Evolutionary conservation across 495 filamentous ascomycete genomes (phyloP).

Genomic region (Hypoxylon intermedium): DNA sequence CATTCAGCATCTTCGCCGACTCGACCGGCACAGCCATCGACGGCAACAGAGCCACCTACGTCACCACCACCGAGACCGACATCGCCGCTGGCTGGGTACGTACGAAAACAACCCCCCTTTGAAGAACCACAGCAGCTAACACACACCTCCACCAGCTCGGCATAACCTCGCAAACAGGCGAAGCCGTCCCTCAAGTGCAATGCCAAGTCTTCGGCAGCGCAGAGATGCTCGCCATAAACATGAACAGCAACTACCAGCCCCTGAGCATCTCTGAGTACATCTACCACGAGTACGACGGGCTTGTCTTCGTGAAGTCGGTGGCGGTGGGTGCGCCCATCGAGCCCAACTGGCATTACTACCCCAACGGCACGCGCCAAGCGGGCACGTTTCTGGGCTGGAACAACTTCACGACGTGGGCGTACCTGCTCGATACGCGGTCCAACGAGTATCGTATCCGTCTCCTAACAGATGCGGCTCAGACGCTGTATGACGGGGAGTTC

Average conservation of each 20-base stretch:
- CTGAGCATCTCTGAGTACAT: constrained; percentile 32
- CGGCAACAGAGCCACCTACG: constrained; percentile 25
- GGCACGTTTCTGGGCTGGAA: constrained; percentile 31
- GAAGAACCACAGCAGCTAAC: not conserved
- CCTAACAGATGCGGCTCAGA: constrained; percentile 10
- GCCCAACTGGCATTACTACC: constrained; percentile 36
- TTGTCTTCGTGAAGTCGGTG: constrained; percentile 23
- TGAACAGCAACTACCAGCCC: constrained; percentile 22
- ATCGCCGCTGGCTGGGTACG: constrained; percentile 29
- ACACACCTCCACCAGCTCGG: constrained; percentile 1
- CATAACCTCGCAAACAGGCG: constrained; percentile 4
- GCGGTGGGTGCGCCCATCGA: constrained; percentile 27
- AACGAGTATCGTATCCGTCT: constrained; percentile 23
- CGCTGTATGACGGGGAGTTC: constrained; percentile 20
- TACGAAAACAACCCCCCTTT: not conserved
- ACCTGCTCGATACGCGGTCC: constrained; percentile 13
- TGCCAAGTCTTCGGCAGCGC: constrained; percentile 33
- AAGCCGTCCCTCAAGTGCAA: constrained; percentile 19
- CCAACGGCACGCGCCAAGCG: constrained; percentile 30
- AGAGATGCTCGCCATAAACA: constrained; percentile 31
- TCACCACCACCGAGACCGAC: constrained; percentile 8
- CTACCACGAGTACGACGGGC: constrained; percentile 35
- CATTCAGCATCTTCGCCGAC: constrained; percentile 28
- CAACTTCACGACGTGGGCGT: constrained; percentile 35
- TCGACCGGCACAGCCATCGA: constrained; percentile 30